Evolutionary conservation across 768 basidiomycete species (phyloP), one percentile per base, ranked within the genome.

Genomic region (Suillus subaureus): DNA sequence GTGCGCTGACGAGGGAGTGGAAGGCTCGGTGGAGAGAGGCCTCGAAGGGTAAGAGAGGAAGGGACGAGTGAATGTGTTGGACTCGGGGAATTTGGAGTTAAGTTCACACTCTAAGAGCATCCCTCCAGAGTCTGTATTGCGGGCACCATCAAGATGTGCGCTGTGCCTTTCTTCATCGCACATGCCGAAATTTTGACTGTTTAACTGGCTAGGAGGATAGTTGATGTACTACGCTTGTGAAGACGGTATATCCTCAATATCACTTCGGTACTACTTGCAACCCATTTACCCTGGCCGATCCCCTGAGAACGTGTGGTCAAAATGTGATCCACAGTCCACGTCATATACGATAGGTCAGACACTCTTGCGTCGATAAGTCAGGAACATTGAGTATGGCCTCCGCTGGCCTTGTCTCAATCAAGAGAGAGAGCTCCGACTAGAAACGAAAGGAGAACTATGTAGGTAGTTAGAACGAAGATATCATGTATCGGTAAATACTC

Each of bases 21-120:
- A 93, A 92, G 78, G 85, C 86, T 71, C 77, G 90, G 56, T 88
- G 87, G 77, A 84, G 88, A 65, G 93, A 94, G 71, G 93, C 91
- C 16, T 84, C 85, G 56, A 92, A 92, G 77, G 80, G 85, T 31
- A 83, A 82, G 68, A 78, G 84, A 68, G 78, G 89, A 66, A 83
- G 85, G 69, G 83, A 78, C 28, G 84, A 81, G 6, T 42, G 26
- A 60, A 28, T 28, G 9, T 18, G 16, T 12, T 23, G 18, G 9
- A 39, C 6, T 28, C 16, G 6, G 57, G 8, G 37, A 26, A 6
- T 11, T 18, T 40, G 18, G 18, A 40, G 26, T 60, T 23, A 18
- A 7, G 37, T n/a, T 33, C 52, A 21, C 11, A 11, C 5, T 21
- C 31, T 6, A 12, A 55, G 11, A 33, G 31, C 2, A 55, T 55